These are phyloP conservation scores for Tetrahymena borealis DNA, from an alignment of 73 alveolate species.

Conservation along the genomic window DNA sequence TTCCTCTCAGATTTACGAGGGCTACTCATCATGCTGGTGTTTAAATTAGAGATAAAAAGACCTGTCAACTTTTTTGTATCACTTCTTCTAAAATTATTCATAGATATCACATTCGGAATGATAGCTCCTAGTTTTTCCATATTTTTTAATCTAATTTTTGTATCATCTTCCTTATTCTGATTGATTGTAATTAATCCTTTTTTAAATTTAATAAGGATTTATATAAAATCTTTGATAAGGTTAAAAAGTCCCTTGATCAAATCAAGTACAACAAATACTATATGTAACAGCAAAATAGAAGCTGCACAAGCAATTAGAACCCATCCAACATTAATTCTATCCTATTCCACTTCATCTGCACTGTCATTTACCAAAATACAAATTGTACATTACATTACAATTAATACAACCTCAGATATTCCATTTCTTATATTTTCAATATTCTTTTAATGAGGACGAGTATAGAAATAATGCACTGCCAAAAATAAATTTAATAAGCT, in stretches of 20 bases:
- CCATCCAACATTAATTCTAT: not conserved
- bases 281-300: not conserved
- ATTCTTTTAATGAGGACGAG: not conserved
- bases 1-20: too few relatives aligned
- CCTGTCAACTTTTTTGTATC: too few relatives aligned
- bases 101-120: too few relatives aligned
- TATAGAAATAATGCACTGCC: not conserved
- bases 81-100: too few relatives aligned
- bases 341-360: not conserved
- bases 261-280: not conserved
- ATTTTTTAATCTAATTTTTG: too few relatives aligned
- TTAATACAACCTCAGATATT: not conserved
- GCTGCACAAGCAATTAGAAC: not conserved
- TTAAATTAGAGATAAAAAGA: too few relatives aligned
- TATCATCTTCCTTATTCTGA: too few relatives aligned
- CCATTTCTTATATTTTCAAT: not conserved
- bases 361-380: not conserved
- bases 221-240: not conserved
- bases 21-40: too few relatives aligned
- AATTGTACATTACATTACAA: not conserved
- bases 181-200: too few relatives aligned
- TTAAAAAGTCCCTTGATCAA: not conserved
- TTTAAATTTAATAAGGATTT: too few relatives aligned
- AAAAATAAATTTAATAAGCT: not conserved
- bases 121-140: too few relatives aligned